Evolutionary conservation across 2,329 filamentous ascomycete species (phyloP).

Genomic region (Diatrype stigma): DNA sequence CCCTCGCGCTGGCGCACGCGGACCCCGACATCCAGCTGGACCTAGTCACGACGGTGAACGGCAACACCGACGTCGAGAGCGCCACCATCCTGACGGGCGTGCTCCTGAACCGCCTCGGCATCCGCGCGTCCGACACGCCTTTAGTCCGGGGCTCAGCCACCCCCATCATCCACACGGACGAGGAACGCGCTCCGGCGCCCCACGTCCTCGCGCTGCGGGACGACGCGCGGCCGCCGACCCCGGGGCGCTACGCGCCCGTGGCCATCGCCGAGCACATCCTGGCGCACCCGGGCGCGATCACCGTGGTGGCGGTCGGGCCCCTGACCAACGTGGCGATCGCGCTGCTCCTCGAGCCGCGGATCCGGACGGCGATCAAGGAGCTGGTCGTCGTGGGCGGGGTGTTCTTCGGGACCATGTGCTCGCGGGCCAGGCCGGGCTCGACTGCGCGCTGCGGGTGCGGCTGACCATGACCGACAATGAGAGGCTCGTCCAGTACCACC

Average conservation of each 20-base stretch:
- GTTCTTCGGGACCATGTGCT: constrained; percentile 3
- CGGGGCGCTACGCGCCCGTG: constrained; percentile 4
- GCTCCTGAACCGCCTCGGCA: constrained; percentile 3
- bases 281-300: constrained; percentile 5
- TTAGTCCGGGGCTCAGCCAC: constrained; percentile 5
- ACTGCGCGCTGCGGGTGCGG: background rate
- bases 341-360: background rate
- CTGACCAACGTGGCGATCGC: constrained; percentile 1
- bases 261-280: constrained; percentile 7
- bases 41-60: constrained; percentile 6
- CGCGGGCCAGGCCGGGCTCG: background rate
- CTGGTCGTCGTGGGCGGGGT: constrained; percentile 1
- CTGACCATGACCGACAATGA: background rate
- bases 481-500: background rate
- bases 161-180: constrained; percentile 5
- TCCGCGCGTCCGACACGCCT: constrained; percentile 2
- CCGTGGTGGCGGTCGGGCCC: constrained; percentile 1
- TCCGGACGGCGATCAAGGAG: constrained; percentile 1
- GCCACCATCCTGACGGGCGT: constrained; percentile 6
- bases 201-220: constrained; percentile 3
- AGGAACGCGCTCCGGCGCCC: background rate
- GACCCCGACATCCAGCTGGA: constrained; percentile 6
- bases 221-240: background rate
- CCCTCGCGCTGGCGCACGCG: constrained; percentile 5
- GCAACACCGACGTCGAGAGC: constrained; percentile 7